These are phyloP conservation scores for Linnemannia exigua DNA, from an alignment of 192 early-diverging fungal genomes.

Conservation along the genomic window DNA sequence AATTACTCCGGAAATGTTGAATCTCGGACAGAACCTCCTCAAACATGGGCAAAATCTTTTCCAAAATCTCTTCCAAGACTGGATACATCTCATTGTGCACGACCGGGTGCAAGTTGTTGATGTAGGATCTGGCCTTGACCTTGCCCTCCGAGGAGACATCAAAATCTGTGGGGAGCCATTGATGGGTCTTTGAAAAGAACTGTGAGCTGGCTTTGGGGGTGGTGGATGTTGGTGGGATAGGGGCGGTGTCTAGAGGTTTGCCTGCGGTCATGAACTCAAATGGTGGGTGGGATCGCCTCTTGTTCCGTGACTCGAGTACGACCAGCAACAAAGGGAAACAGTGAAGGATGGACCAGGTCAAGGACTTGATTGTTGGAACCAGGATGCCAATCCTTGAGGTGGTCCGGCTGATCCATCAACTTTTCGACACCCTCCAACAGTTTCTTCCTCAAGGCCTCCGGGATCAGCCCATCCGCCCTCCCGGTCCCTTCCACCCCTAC, in stretches of 20 bases:
- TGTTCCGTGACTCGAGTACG: constrained; percentile 6
- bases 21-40: constrained; percentile 60
- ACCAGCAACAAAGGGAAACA: constrained; percentile 59
- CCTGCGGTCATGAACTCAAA: constrained; percentile 7
- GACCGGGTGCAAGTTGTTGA: constrained; percentile 80
- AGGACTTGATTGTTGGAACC: constrained; percentile 64
- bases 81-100: constrained; percentile 64
- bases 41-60: constrained; percentile 74
- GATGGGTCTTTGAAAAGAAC: constrained; percentile 44
- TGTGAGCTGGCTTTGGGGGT: not conserved
- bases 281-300: constrained; percentile 13
- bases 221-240: not conserved
- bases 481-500: constrained; percentile 17
- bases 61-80: constrained; percentile 64
- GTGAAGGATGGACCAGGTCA: constrained; percentile 67
- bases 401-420: constrained; percentile 55
- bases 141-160: constrained; percentile 62
- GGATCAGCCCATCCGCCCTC: constrained; percentile 49
- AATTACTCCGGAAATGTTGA: not conserved
- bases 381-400: constrained; percentile 61
- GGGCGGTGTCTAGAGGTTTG: not conserved
- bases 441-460: constrained; percentile 36
- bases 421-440: constrained; percentile 35
- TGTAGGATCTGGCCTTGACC: constrained; percentile 69
- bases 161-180: constrained; percentile 81